Base-by-base conservation (phyloP, 2,329 filamentous ascomycete genomes). In the Verticillium zaregamsianum region DNA sequence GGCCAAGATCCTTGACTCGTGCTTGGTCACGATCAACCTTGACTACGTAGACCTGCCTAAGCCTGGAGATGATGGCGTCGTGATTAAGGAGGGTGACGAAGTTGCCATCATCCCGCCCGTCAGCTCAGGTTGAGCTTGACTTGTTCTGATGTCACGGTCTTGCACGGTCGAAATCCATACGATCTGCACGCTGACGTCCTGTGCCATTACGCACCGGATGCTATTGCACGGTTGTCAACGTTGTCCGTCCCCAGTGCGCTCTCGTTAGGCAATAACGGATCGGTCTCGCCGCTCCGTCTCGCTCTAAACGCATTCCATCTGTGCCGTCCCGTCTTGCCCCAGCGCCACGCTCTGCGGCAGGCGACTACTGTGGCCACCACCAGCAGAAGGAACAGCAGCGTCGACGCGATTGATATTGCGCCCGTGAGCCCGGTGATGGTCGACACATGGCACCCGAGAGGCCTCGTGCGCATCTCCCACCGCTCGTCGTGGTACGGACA, bases 41-140 rank as follows among this genome's bases (percentile, higher is more conserved):
- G 84, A 91, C 62, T 96, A 96, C 76, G 87, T 94, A 70, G 90
- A 95, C 71, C 68, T 92, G 12, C 79, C 83, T 12, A 78, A 80
- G 5, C 65, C 61, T 6, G 70, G 71, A 7, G 77, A 76, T 20
- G 70, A 71, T 9, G 77, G 77, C 17, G 67, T 80, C 31, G 72
- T 85, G 61, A 90, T 96, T 62, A 76, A 86, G 59, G 86, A 86
- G 65, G 90, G 89, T 32, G 92, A 96, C 71, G 92, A 96, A 77
- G 91, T 96, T 61, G 92, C 90, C 52, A 90, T 96, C 39, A 94
- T 96, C 62, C 92, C 92, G 37, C 92, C 92, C 11, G 92, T 96
- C 66, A 96, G 92, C 79, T 93, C 92, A 40, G 92, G 92, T 5
- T 95, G 75, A 82, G 9, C 33, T 15, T 12, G 49, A 25, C 5